Conservation (phyloP, 192 early-diverging fungal genomes). For the Kappamyces sp. region DNA sequence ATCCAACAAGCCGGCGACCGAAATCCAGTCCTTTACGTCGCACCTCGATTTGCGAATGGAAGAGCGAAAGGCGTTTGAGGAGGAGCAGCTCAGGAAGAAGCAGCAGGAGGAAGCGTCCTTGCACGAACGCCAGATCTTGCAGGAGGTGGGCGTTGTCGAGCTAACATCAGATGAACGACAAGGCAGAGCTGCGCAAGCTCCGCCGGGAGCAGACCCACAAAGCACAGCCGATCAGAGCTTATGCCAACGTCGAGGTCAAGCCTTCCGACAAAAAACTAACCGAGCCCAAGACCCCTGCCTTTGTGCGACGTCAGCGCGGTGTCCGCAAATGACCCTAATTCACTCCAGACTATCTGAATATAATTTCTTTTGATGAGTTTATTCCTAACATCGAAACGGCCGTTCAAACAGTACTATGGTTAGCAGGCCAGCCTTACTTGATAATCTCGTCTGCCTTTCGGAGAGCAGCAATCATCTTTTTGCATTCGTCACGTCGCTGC, state of each 20-base stretch:
- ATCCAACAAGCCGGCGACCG: conserved; percentile 49
- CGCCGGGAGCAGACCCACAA: conserved; percentile 51
- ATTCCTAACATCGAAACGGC: no score
- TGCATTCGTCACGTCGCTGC: conserved; percentile 87
- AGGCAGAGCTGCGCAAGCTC: conserved; percentile 48
- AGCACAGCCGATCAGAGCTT: conserved; percentile 56
- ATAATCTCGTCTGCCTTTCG: conserved; percentile 77
- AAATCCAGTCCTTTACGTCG: conserved; percentile 39
- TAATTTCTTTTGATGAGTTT: no score
- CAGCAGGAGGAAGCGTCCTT: conserved; percentile 36
- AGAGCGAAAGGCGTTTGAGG: conserved; percentile 62
- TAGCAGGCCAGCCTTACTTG: neutral
- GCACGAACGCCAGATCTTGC: conserved; percentile 38
- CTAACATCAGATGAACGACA: conserved; percentile 31
- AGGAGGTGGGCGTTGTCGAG: conserved; percentile 42
- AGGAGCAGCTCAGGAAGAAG: conserved; percentile 43
- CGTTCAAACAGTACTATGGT: no score
- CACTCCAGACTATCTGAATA: no score
- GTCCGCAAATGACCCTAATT: no score
- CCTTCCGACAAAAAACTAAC: conserved; percentile 53
- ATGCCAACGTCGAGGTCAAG: conserved; percentile 42
- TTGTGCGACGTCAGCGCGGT: conserved; percentile 7
- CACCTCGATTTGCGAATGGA: conserved; percentile 55
- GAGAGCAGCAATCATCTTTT: conserved; percentile 93
- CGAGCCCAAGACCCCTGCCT: conserved; percentile 33